Conservation (phyloP, 768 basidiomycete genomes). For the Pisolithus microcarpus region DNA sequence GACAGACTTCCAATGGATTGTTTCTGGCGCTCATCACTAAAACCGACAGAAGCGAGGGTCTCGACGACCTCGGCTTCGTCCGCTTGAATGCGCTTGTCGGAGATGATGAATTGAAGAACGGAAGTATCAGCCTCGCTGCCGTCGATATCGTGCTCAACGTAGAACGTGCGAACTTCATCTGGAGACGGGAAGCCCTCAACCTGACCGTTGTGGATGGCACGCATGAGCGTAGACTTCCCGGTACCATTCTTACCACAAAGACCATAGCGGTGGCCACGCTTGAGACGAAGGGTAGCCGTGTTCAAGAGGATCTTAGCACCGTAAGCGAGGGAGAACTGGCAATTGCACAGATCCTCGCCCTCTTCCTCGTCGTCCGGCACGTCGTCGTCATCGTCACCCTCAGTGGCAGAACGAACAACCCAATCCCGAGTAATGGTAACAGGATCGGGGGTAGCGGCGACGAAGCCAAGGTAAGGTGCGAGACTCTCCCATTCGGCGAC, state of each 20-base stretch:
- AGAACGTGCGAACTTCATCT: slow-evolving; percentile 96
- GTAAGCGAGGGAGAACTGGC: slow-evolving; percentile 97
- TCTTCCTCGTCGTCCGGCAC: slow-evolving; percentile 88
- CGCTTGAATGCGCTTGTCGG: slow-evolving; percentile 77
- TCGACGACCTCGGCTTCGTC: slow-evolving; percentile 62
- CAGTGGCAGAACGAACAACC: slow-evolving; percentile 83
- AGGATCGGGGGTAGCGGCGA: slow-evolving; percentile 58
- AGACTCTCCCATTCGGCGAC: slow-evolving; percentile 81
- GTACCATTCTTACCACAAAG: slow-evolving; percentile 98
- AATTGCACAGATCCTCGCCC: slow-evolving; percentile 98
- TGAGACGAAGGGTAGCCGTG: slow-evolving; percentile 92
- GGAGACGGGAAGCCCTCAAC: slow-evolving; percentile 98
- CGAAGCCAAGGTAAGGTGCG: slow-evolving; percentile 66
- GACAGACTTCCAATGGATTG: slow-evolving; percentile 85
- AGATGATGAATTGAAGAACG: slow-evolving; percentile 80
- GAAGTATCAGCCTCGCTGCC: slow-evolving; percentile 90
- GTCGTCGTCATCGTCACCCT: slow-evolving; percentile 60
- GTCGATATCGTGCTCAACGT: slow-evolving; percentile 99
- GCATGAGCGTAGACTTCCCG: slow-evolving; percentile 93
- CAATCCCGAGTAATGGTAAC: slow-evolving; percentile 69
- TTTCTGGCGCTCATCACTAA: slow-evolving; percentile 79
- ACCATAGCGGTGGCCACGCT: slow-evolving; percentile 98
- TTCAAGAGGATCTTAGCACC: slow-evolving; percentile 98
- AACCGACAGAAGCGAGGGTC: slow-evolving; percentile 87
- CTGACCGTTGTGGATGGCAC: slow-evolving; percentile 89